Evolutionary conservation across 1,139 yeast species (phyloP), one percentile per base, ranked within the genome.

Genomic region (Yamadazyma membranifaciens): DNA sequence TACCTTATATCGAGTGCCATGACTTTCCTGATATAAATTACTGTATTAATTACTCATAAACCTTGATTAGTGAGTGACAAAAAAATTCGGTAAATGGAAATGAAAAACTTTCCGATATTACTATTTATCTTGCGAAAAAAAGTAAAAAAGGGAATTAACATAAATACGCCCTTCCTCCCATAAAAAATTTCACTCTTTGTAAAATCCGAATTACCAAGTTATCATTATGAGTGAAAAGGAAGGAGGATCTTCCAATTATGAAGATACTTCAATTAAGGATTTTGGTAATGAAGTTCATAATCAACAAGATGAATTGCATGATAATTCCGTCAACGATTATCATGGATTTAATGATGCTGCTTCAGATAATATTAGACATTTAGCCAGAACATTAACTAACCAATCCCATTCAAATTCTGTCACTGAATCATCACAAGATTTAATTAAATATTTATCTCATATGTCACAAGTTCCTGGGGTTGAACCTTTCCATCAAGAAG

Each of bases 381-480:
- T 67, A 43, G 73, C 73, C 9, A 60, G 66, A 45, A 61, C 67
- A 1, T 50, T 65, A 30, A 58, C 67, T 20, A 51, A 52, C 29
- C 48, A 52, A 28, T 42, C 49, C 38, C 50, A 65, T 42, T 58
- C 63, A 1, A 40, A 39, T 11, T 36, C 45, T 5, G 32, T 42
- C 4, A 35, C 47, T 25, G 51, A 48, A 26, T 62, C 61, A 4
- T 66, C 79, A 22, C 78, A 74, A 11, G 63, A 76, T 15, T 85
- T 87, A 42, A 58, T 87, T 24, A 55, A 63, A 39, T 70, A 72
- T 36, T 58, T 75, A 47, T 60, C 74, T 16, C 67, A 74, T 45
- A 73, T 76, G 80, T 69, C 80, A 1, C 69, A 66, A 43, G 80
- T 77, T 12, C 80, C 81, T 0, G 81, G 81, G 33, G 62, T 69